Base-by-base conservation (phyloP, 306 rosid species). In the Alnus rubra region DNA sequence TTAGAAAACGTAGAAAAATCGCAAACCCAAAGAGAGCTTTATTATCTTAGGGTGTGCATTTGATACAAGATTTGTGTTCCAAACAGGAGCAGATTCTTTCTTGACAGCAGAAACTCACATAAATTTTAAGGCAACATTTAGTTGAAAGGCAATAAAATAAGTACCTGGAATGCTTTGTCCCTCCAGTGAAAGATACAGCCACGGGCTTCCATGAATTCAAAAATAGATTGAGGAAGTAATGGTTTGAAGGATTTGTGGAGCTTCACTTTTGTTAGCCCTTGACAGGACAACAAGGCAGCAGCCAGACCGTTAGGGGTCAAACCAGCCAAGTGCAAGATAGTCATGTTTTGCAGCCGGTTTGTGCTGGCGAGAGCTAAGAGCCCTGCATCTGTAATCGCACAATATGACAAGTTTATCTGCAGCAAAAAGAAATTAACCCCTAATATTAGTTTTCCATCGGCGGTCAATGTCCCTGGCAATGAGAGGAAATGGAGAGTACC, bases 331-430 rank as follows among this genome's bases (percentile, higher is more conserved):
- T 86, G 88, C 84, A 88, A 83, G 76, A 92, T 88, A 71, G 92
- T 84, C 77, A 88, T 74, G 77, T 83, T 59, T 69, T 75, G 86
- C 1, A 92, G 82, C 79, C 90, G 83, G 76, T 84, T 87, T 60
- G 82, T 88, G 74, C 83, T 77, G 4, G 93, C 84, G 0, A 92
- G 89, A 64, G 93, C 89, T 69, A 90, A 52, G 47, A 92, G 93
- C 45, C 94, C 94, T 10, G 65, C 74, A 53, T 92, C 94, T 7
- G 94, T 90, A 37, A 92, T 90, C 3, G 89, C 87, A 83, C 93
- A 84, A 59, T 78, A 74, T 71, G 97, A 92, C 70, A 92, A 74
- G 83, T 87, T 90, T 78, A 92, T 87, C 97, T 92, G 92, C 80
- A 81, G 79, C 76, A 64, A 67, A 74, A 78, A 67, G 62, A 84